phyloP scores from a whole-genome alignment of 345 rosid species.

The Murraya paniculata region DNA sequence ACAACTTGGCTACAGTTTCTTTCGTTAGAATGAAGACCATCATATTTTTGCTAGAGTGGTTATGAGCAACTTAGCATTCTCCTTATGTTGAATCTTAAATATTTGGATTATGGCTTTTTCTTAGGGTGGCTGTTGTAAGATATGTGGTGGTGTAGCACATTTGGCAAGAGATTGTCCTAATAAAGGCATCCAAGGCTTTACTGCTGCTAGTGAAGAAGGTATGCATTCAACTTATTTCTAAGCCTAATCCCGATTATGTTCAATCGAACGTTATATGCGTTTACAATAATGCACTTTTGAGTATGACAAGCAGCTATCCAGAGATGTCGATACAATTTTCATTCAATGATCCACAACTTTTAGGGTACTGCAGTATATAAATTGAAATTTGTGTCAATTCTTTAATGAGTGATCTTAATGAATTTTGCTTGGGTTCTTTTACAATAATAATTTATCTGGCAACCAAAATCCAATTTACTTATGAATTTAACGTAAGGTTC shows the following conservation, averaged over 20 bases:
- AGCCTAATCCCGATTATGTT: background rate
- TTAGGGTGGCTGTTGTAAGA: constrained; percentile 92
- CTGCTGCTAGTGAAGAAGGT: constrained; percentile 34
- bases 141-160: constrained; percentile 92
- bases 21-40: background rate
- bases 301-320: background rate
- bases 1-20: background rate
- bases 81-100: constrained; percentile 1
- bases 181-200: constrained; percentile 41
- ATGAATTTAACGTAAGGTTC: background rate
- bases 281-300: background rate
- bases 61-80: background rate
- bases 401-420: background rate
- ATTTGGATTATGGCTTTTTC: constrained; percentile 7
- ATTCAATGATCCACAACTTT: background rate
- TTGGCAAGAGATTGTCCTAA: constrained; percentile 90
- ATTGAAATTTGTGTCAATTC: background rate
- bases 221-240: constrained; percentile 13
- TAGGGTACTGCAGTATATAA: background rate
- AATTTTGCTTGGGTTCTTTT: background rate
- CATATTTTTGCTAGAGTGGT: background rate
- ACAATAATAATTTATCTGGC: background rate
- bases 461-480: background rate
- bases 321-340: background rate
- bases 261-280: background rate